Percentiles rank a stretch among this genome's conserved stretches.
These are phyloP conservation scores for Xylariaceae sp. DNA, from an alignment of 2,329 filamentous ascomycete genomes.

Conservation along the genomic window DNA sequence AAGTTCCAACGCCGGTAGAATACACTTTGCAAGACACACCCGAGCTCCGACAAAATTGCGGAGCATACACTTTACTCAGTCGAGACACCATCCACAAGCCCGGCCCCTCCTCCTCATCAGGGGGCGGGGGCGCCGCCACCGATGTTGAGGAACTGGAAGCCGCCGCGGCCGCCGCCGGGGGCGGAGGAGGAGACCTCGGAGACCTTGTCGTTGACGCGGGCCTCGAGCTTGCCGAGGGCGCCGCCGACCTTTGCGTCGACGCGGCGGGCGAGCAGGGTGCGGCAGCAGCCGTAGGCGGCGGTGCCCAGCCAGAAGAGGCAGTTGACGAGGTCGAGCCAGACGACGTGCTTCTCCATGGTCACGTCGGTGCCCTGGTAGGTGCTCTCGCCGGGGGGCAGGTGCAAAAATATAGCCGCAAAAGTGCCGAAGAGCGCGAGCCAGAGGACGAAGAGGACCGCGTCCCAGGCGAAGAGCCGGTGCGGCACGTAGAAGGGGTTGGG, in stretches of 20 bases:
- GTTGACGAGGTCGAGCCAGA: conserved; percentile 65
- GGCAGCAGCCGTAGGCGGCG: conserved; percentile 33
- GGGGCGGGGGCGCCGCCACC: not conserved
- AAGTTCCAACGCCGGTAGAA: no score
- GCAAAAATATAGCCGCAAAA: conserved; percentile 64
- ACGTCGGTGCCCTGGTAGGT: conserved; percentile 37
- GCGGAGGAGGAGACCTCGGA: not conserved
- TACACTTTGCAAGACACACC: no score
- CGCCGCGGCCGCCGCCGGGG: not conserved
- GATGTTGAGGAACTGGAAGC: conserved; percentile 6
- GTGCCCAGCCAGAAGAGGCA: conserved; percentile 56
- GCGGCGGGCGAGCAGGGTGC: conserved; percentile 26
- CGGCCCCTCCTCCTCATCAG: no score
- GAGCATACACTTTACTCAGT: no score
- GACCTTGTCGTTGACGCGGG: conserved; percentile 8
- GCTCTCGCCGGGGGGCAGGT: conserved; percentile 46
- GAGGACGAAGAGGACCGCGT: conserved; percentile 33
- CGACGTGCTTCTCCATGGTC: conserved; percentile 57
- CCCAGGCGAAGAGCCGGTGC: conserved; percentile 38
- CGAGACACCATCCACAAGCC: no score
- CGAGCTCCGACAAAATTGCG: no score
- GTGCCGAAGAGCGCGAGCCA: conserved; percentile 66
- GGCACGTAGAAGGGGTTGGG: conserved; percentile 26
- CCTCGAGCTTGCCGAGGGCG: conserved; percentile 9
- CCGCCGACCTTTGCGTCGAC: conserved; percentile 11